These are phyloP conservation scores for Stachybotrys echinatus DNA, from an alignment of 2,329 filamentous ascomycete genomes.

Conservation along the genomic window DNA sequence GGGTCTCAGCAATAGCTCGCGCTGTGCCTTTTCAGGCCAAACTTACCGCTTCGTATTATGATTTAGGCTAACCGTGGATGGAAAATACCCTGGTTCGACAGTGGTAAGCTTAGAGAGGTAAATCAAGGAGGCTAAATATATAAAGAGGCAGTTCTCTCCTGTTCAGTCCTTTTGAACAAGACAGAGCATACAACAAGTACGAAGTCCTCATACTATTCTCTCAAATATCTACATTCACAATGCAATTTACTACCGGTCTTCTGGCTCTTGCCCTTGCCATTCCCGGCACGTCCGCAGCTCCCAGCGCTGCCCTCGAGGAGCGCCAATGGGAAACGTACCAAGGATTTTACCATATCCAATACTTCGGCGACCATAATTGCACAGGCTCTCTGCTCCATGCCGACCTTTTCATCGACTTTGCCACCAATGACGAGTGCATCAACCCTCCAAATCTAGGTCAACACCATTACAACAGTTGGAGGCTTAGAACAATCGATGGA, in stretches of 20 bases:
- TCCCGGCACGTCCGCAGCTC: not conserved
- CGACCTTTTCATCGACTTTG: not conserved
- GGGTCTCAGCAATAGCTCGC: no score
- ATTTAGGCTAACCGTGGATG: no score
- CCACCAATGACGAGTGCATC: not conserved
- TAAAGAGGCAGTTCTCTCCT: no score
- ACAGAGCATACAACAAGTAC: no score
- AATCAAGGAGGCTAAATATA: no score
- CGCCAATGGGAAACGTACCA: not conserved
- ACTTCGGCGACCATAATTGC: not conserved
- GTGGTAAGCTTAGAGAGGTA: no score
- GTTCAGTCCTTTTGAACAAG: no score
- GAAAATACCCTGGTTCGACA: no score
- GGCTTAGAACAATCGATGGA: not conserved
- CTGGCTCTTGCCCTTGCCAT: not conserved
- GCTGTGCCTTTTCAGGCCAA: no score
- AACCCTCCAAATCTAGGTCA: not conserved
- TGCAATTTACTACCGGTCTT: not conserved
- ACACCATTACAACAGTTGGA: not conserved
- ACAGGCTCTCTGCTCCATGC: not conserved
- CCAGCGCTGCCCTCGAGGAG: not conserved
- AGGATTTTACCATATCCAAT: not conserved
- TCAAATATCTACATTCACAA: not conserved
- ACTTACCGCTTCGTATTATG: no score
- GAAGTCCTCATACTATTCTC: no score